Evolutionary conservation across 345 rosid genomes (phyloP).

Genomic region (Alliaria petiolata): DNA sequence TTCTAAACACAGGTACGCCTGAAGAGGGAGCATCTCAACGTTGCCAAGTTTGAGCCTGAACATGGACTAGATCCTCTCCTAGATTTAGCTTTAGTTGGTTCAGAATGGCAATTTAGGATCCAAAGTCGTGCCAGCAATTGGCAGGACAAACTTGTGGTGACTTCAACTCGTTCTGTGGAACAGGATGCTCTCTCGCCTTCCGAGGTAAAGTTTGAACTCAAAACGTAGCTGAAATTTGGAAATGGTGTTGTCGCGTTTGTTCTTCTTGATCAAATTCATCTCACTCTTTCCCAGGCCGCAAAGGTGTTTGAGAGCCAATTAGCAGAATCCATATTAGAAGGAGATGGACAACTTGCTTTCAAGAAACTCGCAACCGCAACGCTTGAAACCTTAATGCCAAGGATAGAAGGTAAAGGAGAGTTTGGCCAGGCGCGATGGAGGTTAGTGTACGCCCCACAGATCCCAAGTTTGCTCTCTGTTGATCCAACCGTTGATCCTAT

Average conservation of each 20-base stretch:
- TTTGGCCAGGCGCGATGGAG: conserved; percentile 98
- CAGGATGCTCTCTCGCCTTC: conserved; percentile 93
- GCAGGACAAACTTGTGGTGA: conserved; percentile 93
- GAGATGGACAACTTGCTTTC: conserved; percentile 94
- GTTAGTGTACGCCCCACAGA: conserved; percentile 96
- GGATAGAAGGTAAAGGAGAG: conserved; percentile 96
- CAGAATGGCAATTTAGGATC: conserved; percentile 97
- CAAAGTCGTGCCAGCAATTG: conserved; percentile 96
- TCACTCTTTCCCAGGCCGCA: conserved; percentile 58
- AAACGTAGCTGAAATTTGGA: not conserved
- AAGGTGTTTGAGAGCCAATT: conserved; percentile 91
- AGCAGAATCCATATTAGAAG: conserved; percentile 96
- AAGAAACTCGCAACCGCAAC: conserved; percentile 98
- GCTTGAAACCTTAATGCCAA: conserved; percentile 87
- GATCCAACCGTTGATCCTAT: conserved; percentile 94
- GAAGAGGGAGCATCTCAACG: conserved; percentile 85
- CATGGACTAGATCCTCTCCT: conserved; percentile 83
- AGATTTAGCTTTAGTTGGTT: conserved; percentile 96
- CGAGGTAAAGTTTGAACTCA: conserved; percentile 58
- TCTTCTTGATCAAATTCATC: not conserved
- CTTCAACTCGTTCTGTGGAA: conserved; percentile 86
- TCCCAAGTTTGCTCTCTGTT: conserved; percentile 94
- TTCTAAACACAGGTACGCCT: conserved; percentile 71
- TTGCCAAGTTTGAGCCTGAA: conserved; percentile 97
- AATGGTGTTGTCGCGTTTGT: not conserved